Conservation (phyloP, 805 yeast genomes). For the Yamadazyma phyllophila region DNA sequence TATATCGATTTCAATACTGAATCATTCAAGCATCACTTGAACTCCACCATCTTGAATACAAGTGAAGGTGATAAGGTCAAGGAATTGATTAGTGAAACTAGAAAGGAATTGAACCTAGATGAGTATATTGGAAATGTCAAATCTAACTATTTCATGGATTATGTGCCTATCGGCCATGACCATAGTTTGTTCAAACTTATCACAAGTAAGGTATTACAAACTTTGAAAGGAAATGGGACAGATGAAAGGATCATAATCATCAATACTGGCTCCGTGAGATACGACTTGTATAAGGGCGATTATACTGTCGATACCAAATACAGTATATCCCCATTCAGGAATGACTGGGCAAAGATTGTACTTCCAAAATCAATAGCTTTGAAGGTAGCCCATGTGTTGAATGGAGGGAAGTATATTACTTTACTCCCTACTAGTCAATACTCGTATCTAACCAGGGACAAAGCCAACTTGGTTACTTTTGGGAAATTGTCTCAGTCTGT, state of each 20-base stretch:
- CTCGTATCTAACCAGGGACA: conserved; percentile 1
- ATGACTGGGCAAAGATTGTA: conserved; percentile 68
- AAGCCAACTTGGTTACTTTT: neutral
- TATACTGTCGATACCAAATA: conserved; percentile 78
- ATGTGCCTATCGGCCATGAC: conserved; percentile 54
- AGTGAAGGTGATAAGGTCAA: conserved; percentile 51
- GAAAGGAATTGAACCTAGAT: conserved; percentile 53
- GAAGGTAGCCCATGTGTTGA: conserved; percentile 53
- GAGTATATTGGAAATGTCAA: conserved; percentile 65
- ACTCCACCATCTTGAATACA: conserved; percentile 37
- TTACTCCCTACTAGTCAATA: conserved; percentile 26
- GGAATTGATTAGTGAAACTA: conserved; percentile 37
- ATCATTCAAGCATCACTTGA: conserved; percentile 66
- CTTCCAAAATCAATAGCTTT: conserved; percentile 60
- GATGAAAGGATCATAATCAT: conserved; percentile 52
- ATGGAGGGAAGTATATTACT: conserved; percentile 49
- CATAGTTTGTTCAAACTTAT: conserved; percentile 58
- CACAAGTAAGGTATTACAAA: conserved; percentile 54
- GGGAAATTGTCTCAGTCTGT: neutral
- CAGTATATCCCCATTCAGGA: conserved; percentile 81
- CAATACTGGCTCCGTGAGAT: conserved; percentile 87
- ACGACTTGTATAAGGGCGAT: conserved; percentile 80
- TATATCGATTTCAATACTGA: conserved; percentile 80
- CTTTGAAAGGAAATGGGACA: conserved; percentile 25
- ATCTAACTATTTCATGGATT: conserved; percentile 60